Evolutionary conservation across 1,284 basidiomycete genomes (phyloP).

Genomic region (Papiliotrema nemorosa): DNA sequence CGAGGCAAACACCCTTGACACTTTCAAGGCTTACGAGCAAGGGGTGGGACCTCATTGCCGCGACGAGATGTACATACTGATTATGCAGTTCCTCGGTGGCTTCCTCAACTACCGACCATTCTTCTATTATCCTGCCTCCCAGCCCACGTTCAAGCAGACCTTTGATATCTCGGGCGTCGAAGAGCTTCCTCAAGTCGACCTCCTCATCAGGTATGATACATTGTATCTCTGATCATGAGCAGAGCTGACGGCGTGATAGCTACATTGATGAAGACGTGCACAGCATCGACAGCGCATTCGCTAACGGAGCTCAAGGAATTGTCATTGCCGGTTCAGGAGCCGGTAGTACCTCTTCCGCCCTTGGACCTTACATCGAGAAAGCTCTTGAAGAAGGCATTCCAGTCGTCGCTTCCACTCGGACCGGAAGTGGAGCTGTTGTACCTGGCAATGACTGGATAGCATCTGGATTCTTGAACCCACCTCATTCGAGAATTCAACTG

Average conservation of each 20-base stretch:
- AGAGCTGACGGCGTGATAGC: too few species aligned
- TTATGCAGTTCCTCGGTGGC: constrained; percentile 27
- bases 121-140: constrained; percentile 19
- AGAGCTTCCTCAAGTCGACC: constrained; percentile 27
- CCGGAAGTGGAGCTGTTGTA: constrained; percentile 5
- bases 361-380: constrained; percentile 9
- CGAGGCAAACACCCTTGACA: constrained; percentile 35
- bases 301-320: constrained; percentile 28
- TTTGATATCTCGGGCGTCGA: constrained; percentile 17
- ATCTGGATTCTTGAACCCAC: constrained; percentile 15
- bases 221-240: too few species aligned
- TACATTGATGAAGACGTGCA: constrained; percentile 19
- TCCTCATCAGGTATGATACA: constrained; percentile 26
- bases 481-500: constrained; percentile 3
- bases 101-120: constrained; percentile 27
- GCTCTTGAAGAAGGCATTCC: constrained; percentile 12
- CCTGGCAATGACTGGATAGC: constrained; percentile 8
- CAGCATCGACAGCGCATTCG: constrained; percentile 19
- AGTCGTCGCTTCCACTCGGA: constrained; percentile 10
- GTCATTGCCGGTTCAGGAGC: constrained; percentile 33
- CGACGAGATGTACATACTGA: too few species aligned
- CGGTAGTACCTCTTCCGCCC: constrained; percentile 12
- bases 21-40: constrained; percentile 36
- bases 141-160: constrained; percentile 4
- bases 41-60: too few species aligned